Evolutionary conservation across 2,329 filamentous ascomycete species (phyloP), one percentile per base, ranked within the genome.

Genomic region (Penicillium palitans): DNA sequence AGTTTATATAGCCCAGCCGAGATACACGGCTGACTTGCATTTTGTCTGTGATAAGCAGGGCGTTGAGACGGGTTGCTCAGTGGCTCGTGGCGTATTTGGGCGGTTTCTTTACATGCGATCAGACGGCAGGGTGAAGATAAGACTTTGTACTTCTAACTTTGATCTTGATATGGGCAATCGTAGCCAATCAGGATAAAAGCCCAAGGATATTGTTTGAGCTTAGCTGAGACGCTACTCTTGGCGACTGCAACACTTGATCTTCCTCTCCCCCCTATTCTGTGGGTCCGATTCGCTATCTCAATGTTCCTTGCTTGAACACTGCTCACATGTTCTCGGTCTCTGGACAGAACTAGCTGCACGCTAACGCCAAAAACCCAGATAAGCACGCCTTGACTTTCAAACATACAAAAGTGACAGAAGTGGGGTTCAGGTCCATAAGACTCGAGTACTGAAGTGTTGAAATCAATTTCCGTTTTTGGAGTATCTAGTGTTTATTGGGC

Each of bases 51-150:
- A 46, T 46, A 46, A 46, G 44, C 6, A 31, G 31, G 6, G 27
- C 44, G 25, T 8, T n/a, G 12, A 5, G 25, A 12, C 2, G 2
- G 25, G 13, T n/a, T 45, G 9, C 42, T n/a, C 42, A 29, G 6
- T 19, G 17, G 12, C 42, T 7, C 25, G 25, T 47, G 33, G 42
- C 15, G 33, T 24, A 24, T 10, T 21, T 21, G 3, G 19, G 19
- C 0, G 19, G 10, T 1, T 40, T 19, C 2, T 31, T 12, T 7
- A 13, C 25, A 31, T 25, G 17, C 15, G 35, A 31, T 13, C n/a
- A 48, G 19, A 55, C 24, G 10, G 25, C 42, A 47, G 40, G 52
- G 35, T 17, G n/a, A 55, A 55, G 52, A 55, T 55, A 48, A 55
- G 52, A 33, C 24, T 48, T 31, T 37, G 41, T 39, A 35, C 10